Conservation (phyloP, 2,329 filamentous ascomycete genomes). For the Calonectria naviculata region DNA sequence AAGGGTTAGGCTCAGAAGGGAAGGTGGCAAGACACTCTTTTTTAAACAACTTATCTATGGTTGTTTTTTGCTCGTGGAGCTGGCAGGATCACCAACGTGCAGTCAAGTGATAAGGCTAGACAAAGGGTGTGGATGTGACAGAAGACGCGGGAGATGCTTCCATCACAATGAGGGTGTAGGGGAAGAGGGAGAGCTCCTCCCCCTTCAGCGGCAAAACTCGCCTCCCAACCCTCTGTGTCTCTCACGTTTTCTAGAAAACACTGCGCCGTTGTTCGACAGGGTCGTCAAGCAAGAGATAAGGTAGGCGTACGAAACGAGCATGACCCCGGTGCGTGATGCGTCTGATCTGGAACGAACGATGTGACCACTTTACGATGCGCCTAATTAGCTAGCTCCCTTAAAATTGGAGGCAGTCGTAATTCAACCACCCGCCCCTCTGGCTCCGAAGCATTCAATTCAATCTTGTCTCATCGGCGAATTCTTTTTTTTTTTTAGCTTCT, state of each 20-base stretch:
- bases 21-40: constrained; percentile 17
- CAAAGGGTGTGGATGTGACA: background rate
- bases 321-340: background rate
- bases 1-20: background rate
- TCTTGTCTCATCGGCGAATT: background rate
- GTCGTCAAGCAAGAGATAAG: background rate
- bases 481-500: background rate
- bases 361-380: constrained; percentile 2
- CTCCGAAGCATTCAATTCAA: background rate
- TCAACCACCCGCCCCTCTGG: background rate
- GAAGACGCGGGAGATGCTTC: background rate
- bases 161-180: background rate
- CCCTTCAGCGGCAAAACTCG: background rate
- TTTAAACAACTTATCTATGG: constrained; percentile 3
- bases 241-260: background rate
- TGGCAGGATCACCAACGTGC: background rate
- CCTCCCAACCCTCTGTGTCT: background rate
- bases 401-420: background rate
- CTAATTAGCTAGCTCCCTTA: background rate
- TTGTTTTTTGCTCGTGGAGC: background rate
- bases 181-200: no score
- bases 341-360: constrained; percentile 1
- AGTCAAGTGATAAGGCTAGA: background rate
- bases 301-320: background rate
- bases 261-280: background rate